phyloP scores from a whole-genome alignment of 805 yeast genomes.

The Ogataea degrootiae region DNA sequence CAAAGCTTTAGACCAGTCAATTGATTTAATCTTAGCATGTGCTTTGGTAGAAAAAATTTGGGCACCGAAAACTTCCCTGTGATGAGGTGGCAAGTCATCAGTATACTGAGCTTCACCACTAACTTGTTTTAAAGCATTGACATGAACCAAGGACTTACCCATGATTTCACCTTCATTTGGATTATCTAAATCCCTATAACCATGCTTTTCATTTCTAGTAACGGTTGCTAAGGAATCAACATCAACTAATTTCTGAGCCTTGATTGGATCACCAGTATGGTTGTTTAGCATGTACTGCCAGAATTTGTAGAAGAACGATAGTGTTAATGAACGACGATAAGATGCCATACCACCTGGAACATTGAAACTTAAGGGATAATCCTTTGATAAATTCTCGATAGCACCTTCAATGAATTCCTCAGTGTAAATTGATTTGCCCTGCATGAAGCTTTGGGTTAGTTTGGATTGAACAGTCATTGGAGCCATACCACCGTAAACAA shows the following conservation, averaged over 20 bases:
- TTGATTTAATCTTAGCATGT: conserved; percentile 37
- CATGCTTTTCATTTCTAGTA: conserved; percentile 33
- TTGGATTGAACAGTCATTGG: conserved; percentile 39
- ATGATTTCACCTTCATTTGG: conserved; percentile 34
- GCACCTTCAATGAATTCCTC: conserved; percentile 28
- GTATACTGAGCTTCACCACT: conserved; percentile 44
- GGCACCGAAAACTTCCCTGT: conserved; percentile 38
- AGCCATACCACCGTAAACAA: conserved; percentile 46
- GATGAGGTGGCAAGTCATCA: conserved; percentile 40
- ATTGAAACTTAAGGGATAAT: conserved; percentile 34
- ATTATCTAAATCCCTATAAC: conserved; percentile 35
- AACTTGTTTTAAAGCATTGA: conserved; percentile 42
- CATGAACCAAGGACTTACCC: conserved; percentile 39
- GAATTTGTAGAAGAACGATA: conserved; percentile 43
- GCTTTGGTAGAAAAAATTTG: conserved; percentile 41
- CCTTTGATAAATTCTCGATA: conserved; percentile 26
- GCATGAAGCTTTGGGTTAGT: conserved; percentile 26
- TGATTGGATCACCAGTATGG: conserved; percentile 1
- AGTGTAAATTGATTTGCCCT: conserved; percentile 21
- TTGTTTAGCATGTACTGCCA: conserved; percentile 29
- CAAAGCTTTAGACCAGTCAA: conserved; percentile 35
- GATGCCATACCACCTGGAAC: conserved; percentile 50
- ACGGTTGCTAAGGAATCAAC: conserved; percentile 31
- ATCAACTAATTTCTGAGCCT: conserved; percentile 20
- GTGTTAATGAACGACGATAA: conserved; percentile 38